Base-by-base conservation (phyloP, 257 asterid genomes). In the Jacaranda mimosifolia region DNA sequence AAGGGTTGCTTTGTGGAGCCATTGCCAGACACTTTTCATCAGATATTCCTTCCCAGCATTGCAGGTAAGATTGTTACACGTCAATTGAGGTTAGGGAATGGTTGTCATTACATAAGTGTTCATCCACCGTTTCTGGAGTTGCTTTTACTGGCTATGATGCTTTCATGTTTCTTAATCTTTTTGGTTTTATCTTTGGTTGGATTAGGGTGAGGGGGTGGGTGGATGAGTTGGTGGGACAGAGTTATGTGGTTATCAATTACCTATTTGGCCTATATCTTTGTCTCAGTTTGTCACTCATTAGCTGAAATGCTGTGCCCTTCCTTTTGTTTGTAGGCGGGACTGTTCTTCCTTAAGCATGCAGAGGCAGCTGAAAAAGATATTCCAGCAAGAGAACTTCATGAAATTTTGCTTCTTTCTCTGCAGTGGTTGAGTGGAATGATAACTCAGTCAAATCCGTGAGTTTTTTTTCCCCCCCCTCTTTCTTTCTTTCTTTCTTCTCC, bases 401-500 rank as follows among this genome's bases (percentile, higher is more conserved):
- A 92, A 82, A 87, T 96, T 19, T 84, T 96, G 90, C 85, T 96
- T 76, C 94, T 96, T 76, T 87, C 98, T 74, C 81, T 96, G 70
- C 97, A 96, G 80, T 96, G 99, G 99, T 85, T 93, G 87, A 91
- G 97, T 89, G 99, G 99, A 75, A 87, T 85, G 91, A 89, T 85
- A 71, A 90, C 97, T 76, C 86, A 70, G 78, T 87, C 98, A 76
- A 91, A 84, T 79, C 97, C 89, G 99, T 96, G 85, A 89, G 97
- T 43, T 43, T 74, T 32, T 52, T 38, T 60, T 67, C 2, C 2
- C 32, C 32, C 2, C 32, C 2, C 2, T 26, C 32, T 26, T 26
- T 26, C 32, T 2, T 26, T 26, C 32, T 26, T 26, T 26, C 32
- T 36, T 45, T 57, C 49, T 60, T 35, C 6, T 42, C 1, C 48